Base-by-base conservation (phyloP, 2,329 filamentous ascomycete genomes). In the Hymenoscyphus infarciens region DNA sequence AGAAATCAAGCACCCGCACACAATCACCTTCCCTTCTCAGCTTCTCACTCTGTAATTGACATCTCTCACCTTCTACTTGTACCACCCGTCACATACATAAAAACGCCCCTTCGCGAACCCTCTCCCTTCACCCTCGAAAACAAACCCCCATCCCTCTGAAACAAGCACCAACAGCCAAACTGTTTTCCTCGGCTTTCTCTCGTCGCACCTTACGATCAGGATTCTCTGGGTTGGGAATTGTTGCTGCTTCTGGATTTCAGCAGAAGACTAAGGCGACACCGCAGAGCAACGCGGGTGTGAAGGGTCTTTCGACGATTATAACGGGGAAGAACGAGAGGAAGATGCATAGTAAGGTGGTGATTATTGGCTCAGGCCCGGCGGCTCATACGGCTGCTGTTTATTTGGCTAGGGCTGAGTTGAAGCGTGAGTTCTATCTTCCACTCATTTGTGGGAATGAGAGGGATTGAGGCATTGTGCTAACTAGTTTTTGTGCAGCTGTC, bases 371-470 rank as follows among this genome's bases (percentile, higher is more conserved):
- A 66, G 95, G 95, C 81, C 95, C 95, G 67, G 95, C 93, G 71
- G 95, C 93, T 78, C 95, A 99, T 81, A 99, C 95, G 56, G 95
- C 95, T 66, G 95, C 95, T 77, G 87, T 99, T 76, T 99, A 99
- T 80, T 88, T 97, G 72, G 90, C 93, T 56, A 90, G 95, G 75
- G 95, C 95, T 65, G 94, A 99, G 77, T 80, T 99, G 75, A 91
- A 96, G 79, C 95, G 72, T 72, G 53, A 84, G 70, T 69, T 19
- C 15, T 52, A 22, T 33, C n/a, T 54, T 5, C 19, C 2, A n/a
- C 19, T 27, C 1, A 2, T 6, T 19, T 25, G 4, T 16, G 29
- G 19, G 22, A 29, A 25, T 8, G n/a, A 29, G 57, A 8, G n/a
- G 25, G 5, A 16, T 16, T 15, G n/a, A 35, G 38, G 27, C 25